These are phyloP conservation scores for Solanum appendiculatum DNA, from an alignment of 257 asterid species.

Conservation along the genomic window DNA sequence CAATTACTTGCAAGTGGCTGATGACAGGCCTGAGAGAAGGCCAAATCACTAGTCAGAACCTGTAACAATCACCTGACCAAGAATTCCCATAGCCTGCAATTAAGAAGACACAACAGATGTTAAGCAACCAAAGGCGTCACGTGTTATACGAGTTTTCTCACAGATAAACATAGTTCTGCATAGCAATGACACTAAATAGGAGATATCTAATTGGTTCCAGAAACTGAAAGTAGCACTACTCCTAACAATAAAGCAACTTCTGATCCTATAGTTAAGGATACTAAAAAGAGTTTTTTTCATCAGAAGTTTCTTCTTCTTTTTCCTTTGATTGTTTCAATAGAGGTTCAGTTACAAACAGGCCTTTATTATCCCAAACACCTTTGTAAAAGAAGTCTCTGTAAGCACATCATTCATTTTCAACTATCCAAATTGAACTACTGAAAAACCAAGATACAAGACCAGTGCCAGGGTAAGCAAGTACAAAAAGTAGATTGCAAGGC, in stretches of 20 bases:
- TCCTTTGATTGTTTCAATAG: too few species aligned
- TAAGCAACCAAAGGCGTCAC: not conserved
- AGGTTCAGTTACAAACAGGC: too few species aligned
- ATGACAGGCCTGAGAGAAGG: too few species aligned
- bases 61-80: conserved; percentile 27
- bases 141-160: not conserved
- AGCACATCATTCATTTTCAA: not conserved
- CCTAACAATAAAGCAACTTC: not conserved
- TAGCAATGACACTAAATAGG: not conserved
- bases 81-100: conserved; percentile 26
- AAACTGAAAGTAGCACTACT: too few species aligned
- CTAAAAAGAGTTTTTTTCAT: too few species aligned
- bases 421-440: not conserved
- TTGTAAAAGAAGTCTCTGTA: not conserved
- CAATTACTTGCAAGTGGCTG: conserved; percentile 36
- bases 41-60: too few species aligned
- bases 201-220: not conserved
- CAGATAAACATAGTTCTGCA: not conserved
- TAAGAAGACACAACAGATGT: not conserved
- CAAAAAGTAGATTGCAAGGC: not conserved
- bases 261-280: too few species aligned
- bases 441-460: not conserved
- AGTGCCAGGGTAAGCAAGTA: not conserved
- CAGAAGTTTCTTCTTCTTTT: too few species aligned
- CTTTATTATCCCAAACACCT: too few species aligned